Conservation (phyloP, 495 filamentous ascomycete genomes). For the Aspergillus steynii region DNA sequence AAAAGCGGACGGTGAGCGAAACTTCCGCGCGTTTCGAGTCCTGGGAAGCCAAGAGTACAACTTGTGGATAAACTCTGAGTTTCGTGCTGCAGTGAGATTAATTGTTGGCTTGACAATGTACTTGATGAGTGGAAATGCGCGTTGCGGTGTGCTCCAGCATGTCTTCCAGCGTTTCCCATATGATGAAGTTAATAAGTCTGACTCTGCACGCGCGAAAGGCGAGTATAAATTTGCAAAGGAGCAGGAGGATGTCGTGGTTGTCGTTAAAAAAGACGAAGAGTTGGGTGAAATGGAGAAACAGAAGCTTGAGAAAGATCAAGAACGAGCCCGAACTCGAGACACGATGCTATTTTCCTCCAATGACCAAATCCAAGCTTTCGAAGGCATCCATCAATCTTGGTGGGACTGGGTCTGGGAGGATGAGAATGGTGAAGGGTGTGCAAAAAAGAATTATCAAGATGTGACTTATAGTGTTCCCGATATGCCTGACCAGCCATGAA, state of each 20-base stretch:
- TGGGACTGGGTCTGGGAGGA: slow-evolving; percentile 35
- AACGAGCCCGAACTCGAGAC: slow-evolving; percentile 7
- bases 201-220: slow-evolving; percentile 13
- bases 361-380: slow-evolving; percentile 19
- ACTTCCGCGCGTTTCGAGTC: slow-evolving; percentile 24
- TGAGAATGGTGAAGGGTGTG: slow-evolving; percentile 10
- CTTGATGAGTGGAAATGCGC: slow-evolving; percentile 31
- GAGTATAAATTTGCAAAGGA: slow-evolving; percentile 10
- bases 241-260: slow-evolving; percentile 15
- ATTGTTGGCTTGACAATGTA: slow-evolving; percentile 28
- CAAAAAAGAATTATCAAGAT: slow-evolving; percentile 9
- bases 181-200: slow-evolving; percentile 11
- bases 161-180: slow-evolving; percentile 24
- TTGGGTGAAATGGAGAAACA: slow-evolving; percentile 17
- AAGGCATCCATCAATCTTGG: slow-evolving; percentile 22
- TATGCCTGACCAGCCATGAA: not conserved
- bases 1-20: slow-evolving; percentile 17
- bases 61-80: slow-evolving; percentile 28
- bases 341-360: slow-evolving; percentile 10
- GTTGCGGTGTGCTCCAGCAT: slow-evolving; percentile 28
- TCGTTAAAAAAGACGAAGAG: slow-evolving; percentile 15
- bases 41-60: slow-evolving; percentile 31
- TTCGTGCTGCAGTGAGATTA: slow-evolving; percentile 16
- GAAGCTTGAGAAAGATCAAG: slow-evolving; percentile 16
- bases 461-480: not conserved